Conservation (phyloP, 176 grass and related monocot species). For the Avena insularis region DNA sequence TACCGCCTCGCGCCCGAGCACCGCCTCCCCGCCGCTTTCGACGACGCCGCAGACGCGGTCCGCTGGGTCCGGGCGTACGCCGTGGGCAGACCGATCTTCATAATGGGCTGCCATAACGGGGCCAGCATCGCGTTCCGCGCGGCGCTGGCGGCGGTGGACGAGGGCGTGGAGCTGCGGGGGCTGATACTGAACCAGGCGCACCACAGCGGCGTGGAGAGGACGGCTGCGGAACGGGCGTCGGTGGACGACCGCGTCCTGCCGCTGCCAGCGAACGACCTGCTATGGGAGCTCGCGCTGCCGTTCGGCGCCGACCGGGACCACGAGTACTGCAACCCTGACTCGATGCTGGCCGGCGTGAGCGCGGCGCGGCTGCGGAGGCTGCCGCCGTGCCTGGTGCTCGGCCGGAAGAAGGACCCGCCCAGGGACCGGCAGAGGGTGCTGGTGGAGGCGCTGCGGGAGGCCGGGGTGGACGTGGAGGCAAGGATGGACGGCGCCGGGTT, state of each 20-base stretch:
- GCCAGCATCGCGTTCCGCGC: constrained; percentile 80
- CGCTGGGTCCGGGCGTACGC: constrained; percentile 52
- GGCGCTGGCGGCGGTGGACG: constrained; percentile 52
- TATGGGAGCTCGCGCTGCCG: constrained; percentile 91
- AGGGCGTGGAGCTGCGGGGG: constrained; percentile 56
- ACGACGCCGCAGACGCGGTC: constrained; percentile 80
- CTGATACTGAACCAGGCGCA: constrained; percentile 78
- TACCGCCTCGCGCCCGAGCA: constrained; percentile 93
- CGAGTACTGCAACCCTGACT: constrained; percentile 70
- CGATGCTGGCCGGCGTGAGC: constrained; percentile 49
- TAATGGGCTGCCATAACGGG: constrained; percentile 83
- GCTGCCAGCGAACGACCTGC: constrained; percentile 72
- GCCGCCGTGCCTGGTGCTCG: constrained; percentile 78
- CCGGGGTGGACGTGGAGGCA: constrained; percentile 57
- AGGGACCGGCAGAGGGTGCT: constrained; percentile 70
- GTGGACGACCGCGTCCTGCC: constrained; percentile 71
- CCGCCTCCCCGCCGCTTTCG: constrained; percentile 79
- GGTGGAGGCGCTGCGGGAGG: constrained; percentile 53
- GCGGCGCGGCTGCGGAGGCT: constrained; percentile 47
- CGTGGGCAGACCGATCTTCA: constrained; percentile 53
- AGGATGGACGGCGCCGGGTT: constrained; percentile 59
- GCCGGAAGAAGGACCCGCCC: constrained; percentile 66
- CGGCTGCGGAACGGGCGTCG: constrained; percentile 63
- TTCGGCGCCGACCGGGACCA: constrained; percentile 71
- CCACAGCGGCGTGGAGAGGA: constrained; percentile 63